These are phyloP conservation scores for Vigna angularis DNA, from an alignment of 306 rosid genomes.

Conservation along the genomic window DNA sequence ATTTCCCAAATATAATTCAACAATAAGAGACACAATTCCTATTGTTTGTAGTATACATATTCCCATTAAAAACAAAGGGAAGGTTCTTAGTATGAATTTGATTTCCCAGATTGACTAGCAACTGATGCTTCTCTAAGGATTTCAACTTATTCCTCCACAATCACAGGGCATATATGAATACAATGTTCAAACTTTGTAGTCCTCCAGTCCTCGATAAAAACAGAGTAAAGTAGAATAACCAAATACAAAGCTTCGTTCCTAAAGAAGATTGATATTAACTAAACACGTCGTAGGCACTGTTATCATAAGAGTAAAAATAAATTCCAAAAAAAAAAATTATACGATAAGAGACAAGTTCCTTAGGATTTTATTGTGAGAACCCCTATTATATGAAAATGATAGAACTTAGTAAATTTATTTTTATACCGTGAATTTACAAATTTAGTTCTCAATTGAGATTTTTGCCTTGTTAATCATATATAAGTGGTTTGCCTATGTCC, in stretches of 20 bases:
- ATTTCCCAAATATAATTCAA: constrained; percentile 22
- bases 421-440: too few relatives aligned
- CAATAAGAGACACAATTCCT: constrained; percentile 21
- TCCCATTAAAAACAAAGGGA: background rate
- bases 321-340: too few relatives aligned
- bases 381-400: too few relatives aligned
- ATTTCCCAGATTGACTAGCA: background rate
- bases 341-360: too few relatives aligned
- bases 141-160: background rate
- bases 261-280: background rate
- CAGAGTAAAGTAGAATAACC: background rate
- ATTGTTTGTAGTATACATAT: background rate
- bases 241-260: background rate
- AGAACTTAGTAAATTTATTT: too few relatives aligned
- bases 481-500: too few relatives aligned
- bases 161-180: background rate
- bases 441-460: too few relatives aligned
- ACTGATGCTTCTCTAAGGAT: background rate
- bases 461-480: too few relatives aligned
- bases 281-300: too few relatives aligned
- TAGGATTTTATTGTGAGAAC: too few relatives aligned
- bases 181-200: background rate
- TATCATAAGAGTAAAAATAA: too few relatives aligned
- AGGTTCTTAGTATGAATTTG: background rate
- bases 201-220: background rate